phyloP scores from a whole-genome alignment of 2,329 filamentous ascomycete species.

The Epichloe glyceriae region DNA sequence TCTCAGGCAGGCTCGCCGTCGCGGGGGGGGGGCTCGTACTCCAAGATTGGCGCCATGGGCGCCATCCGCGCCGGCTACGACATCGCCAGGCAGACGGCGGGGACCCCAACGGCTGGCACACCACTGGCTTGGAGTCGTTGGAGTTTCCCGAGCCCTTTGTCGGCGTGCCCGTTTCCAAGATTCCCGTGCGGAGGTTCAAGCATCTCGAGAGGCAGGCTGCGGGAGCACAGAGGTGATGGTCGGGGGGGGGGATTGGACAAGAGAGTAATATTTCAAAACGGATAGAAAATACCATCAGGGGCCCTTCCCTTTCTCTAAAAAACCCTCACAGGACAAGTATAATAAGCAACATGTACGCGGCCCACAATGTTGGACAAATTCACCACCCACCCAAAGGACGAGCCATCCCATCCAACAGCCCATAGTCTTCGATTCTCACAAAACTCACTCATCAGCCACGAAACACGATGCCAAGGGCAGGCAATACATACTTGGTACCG shows the following conservation, averaged over 20 bases:
- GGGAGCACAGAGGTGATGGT: not conserved
- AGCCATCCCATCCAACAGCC: too few species aligned
- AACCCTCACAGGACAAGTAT: too few species aligned
- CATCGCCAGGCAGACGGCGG: slow-evolving; percentile 12
- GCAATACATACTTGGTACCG: too few species aligned
- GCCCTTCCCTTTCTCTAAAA: too few species aligned
- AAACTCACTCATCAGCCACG: too few species aligned
- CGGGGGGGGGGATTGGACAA: not conserved
- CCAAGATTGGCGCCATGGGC: slow-evolving; percentile 35
- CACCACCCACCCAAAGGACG: too few species aligned
- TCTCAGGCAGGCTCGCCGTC: slow-evolving; percentile 51
- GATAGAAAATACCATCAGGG: not conserved
- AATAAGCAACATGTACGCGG: too few species aligned
- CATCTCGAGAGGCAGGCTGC: not conserved
- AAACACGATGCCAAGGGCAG: too few species aligned
- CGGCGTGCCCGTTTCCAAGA: slow-evolving; percentile 12
- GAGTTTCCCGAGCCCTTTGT: slow-evolving; percentile 13
- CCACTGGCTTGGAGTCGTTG: slow-evolving; percentile 19
- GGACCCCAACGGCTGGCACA: slow-evolving; percentile 9
- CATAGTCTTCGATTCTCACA: too few species aligned
- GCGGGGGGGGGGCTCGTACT: slow-evolving; percentile 42
- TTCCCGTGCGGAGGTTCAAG: slow-evolving; percentile 15
- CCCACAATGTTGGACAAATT: too few species aligned
- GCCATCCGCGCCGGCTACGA: slow-evolving; percentile 33
- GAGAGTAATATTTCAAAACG: not conserved